Evolutionary conservation across 2,329 filamentous ascomycete genomes (phyloP), one percentile per base, ranked within the genome.

Genomic region (Trichocomaceae sp.): DNA sequence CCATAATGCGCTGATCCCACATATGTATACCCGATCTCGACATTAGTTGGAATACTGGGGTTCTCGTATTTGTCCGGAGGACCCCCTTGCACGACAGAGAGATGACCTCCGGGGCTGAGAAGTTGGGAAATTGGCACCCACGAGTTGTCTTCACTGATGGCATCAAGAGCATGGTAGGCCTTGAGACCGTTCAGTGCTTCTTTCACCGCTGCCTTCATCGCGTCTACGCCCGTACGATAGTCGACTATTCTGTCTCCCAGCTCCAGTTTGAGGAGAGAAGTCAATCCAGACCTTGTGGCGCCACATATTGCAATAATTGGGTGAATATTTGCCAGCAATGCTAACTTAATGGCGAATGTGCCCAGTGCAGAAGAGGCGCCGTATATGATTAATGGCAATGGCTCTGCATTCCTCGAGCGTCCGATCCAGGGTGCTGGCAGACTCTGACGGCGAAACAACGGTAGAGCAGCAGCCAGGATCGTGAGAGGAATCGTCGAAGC

Each of bases 161-260:
- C 79, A 59, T 87, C 84, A 56, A 79, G 79, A 0, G 80, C 82
- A 58, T 83, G 72, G 37, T n/a, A 82, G 60, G 57, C 74, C 73
- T 13, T 69, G 61, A 2, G 72, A 72, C 6, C 61, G 46, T 29
- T 46, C 4, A 74, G 67, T 15, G 77, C 68, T 2, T 75, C 75
- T 13, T 82, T 70, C 12, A 42, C n/a, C 10, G 68, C 66, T 53
- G 65, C 59, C 0, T 80, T 70, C 7, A 84, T 72, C 2, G 75
- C 73, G 0, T 79, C 78, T 52, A 80, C 73, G 6, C 82, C 83
- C 0, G 72, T 64, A 23, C 83, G 79, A 66, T 86, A 85, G 69
- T 86, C 83, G 55, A 86, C 64, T 23, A 85, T 69, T 0, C 71
- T 68, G 61, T 85, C 83, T 41, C 82, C 82, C 61, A 79, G 79